Base-by-base conservation (phyloP, 2,329 filamentous ascomycete genomes). In the Alternaria rosae region DNA sequence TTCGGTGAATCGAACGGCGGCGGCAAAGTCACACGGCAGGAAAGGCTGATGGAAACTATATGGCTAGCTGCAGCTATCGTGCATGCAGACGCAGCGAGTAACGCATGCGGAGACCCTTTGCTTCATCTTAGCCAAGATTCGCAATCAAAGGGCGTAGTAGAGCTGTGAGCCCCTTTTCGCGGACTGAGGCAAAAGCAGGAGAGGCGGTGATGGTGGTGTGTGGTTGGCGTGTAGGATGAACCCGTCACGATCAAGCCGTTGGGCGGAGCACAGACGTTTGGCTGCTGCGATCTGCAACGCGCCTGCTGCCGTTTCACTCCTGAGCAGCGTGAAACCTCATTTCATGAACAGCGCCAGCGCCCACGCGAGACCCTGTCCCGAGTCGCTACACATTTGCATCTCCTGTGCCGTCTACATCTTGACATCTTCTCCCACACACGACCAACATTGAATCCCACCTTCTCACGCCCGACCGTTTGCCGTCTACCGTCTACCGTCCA, bases 271-370 rank as follows among this genome's bases (percentile, higher is more conserved):
- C 48, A 53, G 59, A 55, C 57, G 38, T 38, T 53, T 50, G 47
- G 35, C 41, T 35, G 42, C 47, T 51, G 57, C 41, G 54, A 61
- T 62, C 50, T 54, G 59, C 59, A 48, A 30, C 32, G 38, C 56
- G 59, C 55, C 56, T 54, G 48, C 48, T 56, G 17, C 47, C 30
- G 59, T 62, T 62, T 62, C 59, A 59, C 55, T 57, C 55, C 55
- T 62, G 59, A 62, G 55, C 48, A 55, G 54, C 42, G 43, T 58
- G 59, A 61, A 56, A 56, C 57, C 57, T 60, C 53, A 60, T 60
- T 59, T 59, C 52, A 48, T 8, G 51, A 43, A 47, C 51, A 48
- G 32, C 23, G 57, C 57, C 57, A 44, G 57, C 57, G 57, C 38
- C 57, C 51, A 47, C 30, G 35, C 58, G 35, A 47, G 45, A 57